A percentile compares a stretch with the other conserved stretches of the same genome.
Conservation (phyloP, 495 filamentous ascomycete species). For the Aspergillus affinis region DNA sequence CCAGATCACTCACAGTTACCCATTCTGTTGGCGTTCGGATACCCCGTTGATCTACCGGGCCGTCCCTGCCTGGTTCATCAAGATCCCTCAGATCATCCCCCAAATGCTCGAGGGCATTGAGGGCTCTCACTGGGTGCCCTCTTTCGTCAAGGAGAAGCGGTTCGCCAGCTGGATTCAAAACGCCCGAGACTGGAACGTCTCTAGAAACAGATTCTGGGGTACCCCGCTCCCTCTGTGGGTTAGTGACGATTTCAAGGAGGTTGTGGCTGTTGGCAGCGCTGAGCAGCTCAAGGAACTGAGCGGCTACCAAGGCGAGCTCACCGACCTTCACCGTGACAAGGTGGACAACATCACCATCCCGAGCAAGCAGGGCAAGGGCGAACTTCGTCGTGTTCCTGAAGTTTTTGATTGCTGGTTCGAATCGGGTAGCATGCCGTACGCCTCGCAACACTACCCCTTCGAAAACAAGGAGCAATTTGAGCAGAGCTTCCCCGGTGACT, state of each 20-base stretch:
- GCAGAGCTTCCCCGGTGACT: conserved; percentile 85
- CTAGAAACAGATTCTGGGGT: conserved; percentile 95
- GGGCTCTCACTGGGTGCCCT: conserved; percentile 90
- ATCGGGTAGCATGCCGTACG: conserved; percentile 96
- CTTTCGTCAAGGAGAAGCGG: conserved; percentile 85
- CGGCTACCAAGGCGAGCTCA: conserved; percentile 79
- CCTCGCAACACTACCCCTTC: conserved; percentile 91
- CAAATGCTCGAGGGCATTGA: conserved; percentile 89
- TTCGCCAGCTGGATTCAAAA: conserved; percentile 87
- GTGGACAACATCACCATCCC: conserved; percentile 97
- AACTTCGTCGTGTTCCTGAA: conserved; percentile 76
- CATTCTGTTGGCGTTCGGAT: conserved; percentile 94
- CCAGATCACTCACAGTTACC: conserved; percentile 91
- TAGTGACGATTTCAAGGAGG: conserved; percentile 81
- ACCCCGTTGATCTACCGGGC: conserved; percentile 93
- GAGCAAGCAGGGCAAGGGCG: conserved; percentile 84
- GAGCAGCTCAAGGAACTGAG: conserved; percentile 84
- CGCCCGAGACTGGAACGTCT: conserved; percentile 97
- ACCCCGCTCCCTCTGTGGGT: conserved; percentile 94
- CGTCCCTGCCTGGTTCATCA: conserved; percentile 95
- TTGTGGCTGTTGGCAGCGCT: conserved; percentile 83
- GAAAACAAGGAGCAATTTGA: conserved; percentile 85
- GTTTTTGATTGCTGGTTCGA: conserved; percentile 99
- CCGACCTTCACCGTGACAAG: conserved; percentile 92
- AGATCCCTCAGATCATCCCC: conserved; percentile 80